Conservation (phyloP, 2,329 filamentous ascomycete genomes). For the Nemania sp. region DNA sequence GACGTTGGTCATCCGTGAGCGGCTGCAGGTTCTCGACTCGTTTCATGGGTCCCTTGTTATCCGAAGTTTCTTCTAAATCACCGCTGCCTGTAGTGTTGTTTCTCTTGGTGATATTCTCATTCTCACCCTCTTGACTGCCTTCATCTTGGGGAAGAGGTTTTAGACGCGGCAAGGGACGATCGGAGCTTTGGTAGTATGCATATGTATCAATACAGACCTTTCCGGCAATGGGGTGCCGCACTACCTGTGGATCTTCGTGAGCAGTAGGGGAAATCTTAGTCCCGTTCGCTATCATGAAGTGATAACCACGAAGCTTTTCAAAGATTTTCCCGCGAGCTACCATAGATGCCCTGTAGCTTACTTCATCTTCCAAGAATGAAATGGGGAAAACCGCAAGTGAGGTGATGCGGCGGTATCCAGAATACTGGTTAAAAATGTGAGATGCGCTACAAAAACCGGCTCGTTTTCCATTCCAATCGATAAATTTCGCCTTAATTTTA, state of each 20-base stretch:
- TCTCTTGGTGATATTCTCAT: background rate
- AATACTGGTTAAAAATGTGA: constrained; percentile 45
- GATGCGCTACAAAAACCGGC: constrained; percentile 47
- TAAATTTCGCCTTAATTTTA: constrained; percentile 50
- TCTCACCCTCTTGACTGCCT: constrained; percentile 5
- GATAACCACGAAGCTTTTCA: constrained; percentile 51
- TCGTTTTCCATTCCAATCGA: constrained; percentile 54
- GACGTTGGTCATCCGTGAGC: constrained; percentile 52
- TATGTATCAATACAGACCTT: constrained; percentile 53
- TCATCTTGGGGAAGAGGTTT: constrained; percentile 36
- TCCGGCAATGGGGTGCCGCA: constrained; percentile 47
- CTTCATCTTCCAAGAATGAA: constrained; percentile 45
- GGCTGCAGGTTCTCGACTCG: constrained; percentile 45
- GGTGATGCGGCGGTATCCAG: constrained; percentile 46
- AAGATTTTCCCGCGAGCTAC: constrained; percentile 51
- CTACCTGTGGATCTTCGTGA: constrained; percentile 39
- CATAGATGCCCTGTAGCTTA: constrained; percentile 44
- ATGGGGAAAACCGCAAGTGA: constrained; percentile 51
- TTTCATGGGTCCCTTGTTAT: constrained; percentile 32
- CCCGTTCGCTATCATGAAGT: constrained; percentile 48
- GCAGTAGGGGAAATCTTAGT: constrained; percentile 49
- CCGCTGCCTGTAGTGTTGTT: too few relatives aligned
- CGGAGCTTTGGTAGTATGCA: constrained; percentile 52
- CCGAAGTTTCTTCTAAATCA: too few relatives aligned
- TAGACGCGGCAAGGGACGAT: constrained; percentile 49